Percentiles rank a stretch among this genome's conserved stretches.
Conservation (phyloP, 1,284 basidiomycete species). For the Flammula alnicola region DNA sequence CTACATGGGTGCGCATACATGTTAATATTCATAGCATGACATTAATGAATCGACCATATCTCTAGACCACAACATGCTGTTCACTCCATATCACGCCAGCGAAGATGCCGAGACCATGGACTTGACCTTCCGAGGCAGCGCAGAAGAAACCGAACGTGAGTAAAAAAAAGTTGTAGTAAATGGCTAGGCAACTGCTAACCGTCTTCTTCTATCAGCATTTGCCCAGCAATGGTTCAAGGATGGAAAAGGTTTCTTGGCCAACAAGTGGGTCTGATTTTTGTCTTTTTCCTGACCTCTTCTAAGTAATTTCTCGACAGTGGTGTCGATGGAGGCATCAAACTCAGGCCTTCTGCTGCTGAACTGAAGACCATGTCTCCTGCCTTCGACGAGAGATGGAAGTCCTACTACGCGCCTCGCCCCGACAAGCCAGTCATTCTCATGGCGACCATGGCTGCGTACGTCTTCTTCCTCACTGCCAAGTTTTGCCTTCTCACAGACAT, state of each 20-base stretch:
- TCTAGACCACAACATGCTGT: conserved; percentile 48
- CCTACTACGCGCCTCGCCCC: conserved; percentile 36
- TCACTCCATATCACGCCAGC: conserved; percentile 40
- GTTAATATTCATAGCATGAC: background rate
- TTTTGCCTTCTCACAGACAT: too few species aligned
- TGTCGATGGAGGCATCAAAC: conserved; percentile 41
- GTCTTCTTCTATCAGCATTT: background rate
- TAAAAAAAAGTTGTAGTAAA: too few species aligned
- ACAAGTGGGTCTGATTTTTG: conserved; percentile 42
- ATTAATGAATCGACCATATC: background rate
- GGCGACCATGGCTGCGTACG: conserved; percentile 32
- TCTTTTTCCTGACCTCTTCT: background rate
- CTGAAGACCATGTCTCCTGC: conserved; percentile 39
- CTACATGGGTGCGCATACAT: conserved; percentile 46
- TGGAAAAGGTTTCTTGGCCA: conserved; percentile 17
- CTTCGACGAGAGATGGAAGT: conserved; percentile 43
- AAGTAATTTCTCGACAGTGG: conserved; percentile 30
- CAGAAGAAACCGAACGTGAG: conserved; percentile 39
- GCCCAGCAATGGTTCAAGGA: conserved; percentile 3
- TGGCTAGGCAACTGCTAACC: too few species aligned
- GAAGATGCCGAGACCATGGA: conserved; percentile 50
- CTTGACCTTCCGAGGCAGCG: conserved; percentile 42
- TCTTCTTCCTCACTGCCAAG: too few species aligned
- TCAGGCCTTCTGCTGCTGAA: conserved; percentile 42
- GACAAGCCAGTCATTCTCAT: conserved; percentile 44